A percentile compares a stretch with the other conserved stretches of the same genome.
These are phyloP conservation scores for Sugiyamaella qingdaonensis DNA, from an alignment of 805 yeast species.

Conservation along the genomic window DNA sequence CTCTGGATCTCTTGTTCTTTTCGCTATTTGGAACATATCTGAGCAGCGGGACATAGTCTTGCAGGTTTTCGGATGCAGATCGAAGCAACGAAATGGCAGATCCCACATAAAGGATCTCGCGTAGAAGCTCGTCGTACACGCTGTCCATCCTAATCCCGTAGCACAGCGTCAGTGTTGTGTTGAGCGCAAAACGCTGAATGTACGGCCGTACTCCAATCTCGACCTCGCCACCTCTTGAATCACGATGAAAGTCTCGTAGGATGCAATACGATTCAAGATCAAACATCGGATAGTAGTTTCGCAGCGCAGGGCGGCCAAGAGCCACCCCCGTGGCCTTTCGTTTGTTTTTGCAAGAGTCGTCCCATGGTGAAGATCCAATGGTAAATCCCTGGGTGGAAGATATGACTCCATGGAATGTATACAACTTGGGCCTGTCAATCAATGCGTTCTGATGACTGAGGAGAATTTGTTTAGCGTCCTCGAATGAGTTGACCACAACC, in stretches of 20 bases:
- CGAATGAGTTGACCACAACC: constrained; percentile 63
- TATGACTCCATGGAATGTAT: constrained; percentile 62
- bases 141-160: constrained; percentile 40
- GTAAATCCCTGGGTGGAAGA: constrained; percentile 45
- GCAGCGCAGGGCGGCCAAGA: constrained; percentile 36
- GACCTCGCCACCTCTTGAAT: constrained; percentile 19
- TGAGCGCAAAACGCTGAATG: constrained; percentile 38
- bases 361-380: constrained; percentile 43
- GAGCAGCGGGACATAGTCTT: constrained; percentile 37
- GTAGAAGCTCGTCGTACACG: constrained; percentile 29
- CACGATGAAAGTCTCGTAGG: constrained; percentile 30
- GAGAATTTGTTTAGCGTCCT: constrained; percentile 53
- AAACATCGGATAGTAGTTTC: constrained; percentile 33
- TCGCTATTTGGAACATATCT: constrained; percentile 33
- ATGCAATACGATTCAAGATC: constrained; percentile 37
- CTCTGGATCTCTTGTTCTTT: constrained; percentile 28
- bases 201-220: constrained; percentile 31
- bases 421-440: constrained; percentile 62
- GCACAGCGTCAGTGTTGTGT: constrained; percentile 38
- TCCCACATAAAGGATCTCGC: constrained; percentile 33
- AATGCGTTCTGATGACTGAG: constrained; percentile 45
- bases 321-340: constrained; percentile 39
- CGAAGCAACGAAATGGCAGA: constrained; percentile 33
- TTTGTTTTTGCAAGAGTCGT: constrained; percentile 36
- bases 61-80: constrained; percentile 37